phyloP scores from a whole-genome alignment of 1,139 yeast genomes.

The Geotrichum restrictum region DNA sequence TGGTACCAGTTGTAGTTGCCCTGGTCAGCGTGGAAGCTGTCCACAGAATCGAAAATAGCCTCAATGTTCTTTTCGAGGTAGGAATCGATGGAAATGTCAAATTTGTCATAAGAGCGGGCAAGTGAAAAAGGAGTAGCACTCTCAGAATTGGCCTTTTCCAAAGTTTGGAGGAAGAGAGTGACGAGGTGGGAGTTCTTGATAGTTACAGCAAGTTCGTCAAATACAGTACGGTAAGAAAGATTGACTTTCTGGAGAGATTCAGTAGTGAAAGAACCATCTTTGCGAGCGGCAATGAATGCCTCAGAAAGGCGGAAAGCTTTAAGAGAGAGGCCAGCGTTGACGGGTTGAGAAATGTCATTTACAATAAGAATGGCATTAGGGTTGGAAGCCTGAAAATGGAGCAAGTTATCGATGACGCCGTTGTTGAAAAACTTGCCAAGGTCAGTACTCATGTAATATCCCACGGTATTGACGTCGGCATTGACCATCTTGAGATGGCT shows the following conservation, averaged over 20 bases:
- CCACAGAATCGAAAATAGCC: constrained; percentile 67
- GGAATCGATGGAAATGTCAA: constrained; percentile 43
- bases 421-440: constrained; percentile 64
- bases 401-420: constrained; percentile 62
- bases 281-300: constrained; percentile 54
- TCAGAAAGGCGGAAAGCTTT: constrained; percentile 68
- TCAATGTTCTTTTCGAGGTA: constrained; percentile 53
- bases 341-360: constrained; percentile 69
- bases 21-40: constrained; percentile 75
- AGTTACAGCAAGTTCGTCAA: constrained; percentile 67
- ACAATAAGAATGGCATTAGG: constrained; percentile 65
- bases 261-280: constrained; percentile 54
- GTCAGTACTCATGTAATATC: constrained; percentile 74
- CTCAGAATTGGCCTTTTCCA: constrained; percentile 27
- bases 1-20: constrained; percentile 76
- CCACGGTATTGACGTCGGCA: constrained; percentile 68
- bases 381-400: constrained; percentile 57
- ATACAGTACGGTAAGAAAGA: constrained; percentile 62
- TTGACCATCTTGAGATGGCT: constrained; percentile 60
- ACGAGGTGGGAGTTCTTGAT: constrained; percentile 59
- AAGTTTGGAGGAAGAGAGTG: constrained; percentile 42
- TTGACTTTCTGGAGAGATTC: constrained; percentile 59
- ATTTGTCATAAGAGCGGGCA: constrained; percentile 36
- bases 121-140: constrained; percentile 16
- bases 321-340: constrained; percentile 55